These are phyloP conservation scores for Rutstroemia sp. DNA, from an alignment of 2,329 filamentous ascomycete genomes.

Conservation along the genomic window DNA sequence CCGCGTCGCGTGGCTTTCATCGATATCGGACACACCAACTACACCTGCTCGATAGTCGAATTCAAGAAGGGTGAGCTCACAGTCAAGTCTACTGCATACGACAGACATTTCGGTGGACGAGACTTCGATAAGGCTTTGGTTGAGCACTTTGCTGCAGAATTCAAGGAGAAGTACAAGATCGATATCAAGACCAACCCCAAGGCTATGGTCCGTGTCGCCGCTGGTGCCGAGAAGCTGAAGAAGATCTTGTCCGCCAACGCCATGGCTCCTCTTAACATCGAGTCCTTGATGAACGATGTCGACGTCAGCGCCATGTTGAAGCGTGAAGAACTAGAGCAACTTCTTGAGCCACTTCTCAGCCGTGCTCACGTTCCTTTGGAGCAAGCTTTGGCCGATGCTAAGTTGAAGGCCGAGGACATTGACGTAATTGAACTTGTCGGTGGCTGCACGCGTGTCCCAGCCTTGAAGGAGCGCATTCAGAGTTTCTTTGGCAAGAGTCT, in stretches of 20 bases:
- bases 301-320: conserved; percentile 87
- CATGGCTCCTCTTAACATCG: conserved; percentile 86
- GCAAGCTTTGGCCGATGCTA: conserved; percentile 89
- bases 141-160: conserved; percentile 91
- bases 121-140: conserved; percentile 94
- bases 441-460: conserved; percentile 86
- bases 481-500: conserved; percentile 87
- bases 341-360: conserved; percentile 76
- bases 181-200: conserved; percentile 88
- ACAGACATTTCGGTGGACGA: conserved; percentile 94
- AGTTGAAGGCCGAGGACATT: conserved; percentile 85
- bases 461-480: conserved; percentile 84
- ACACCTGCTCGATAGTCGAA: conserved; percentile 88
- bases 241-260: conserved; percentile 97
- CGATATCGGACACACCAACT: conserved; percentile 95
- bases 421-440: conserved; percentile 90
- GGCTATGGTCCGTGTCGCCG: conserved; percentile 77
- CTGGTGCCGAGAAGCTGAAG: conserved; percentile 94
- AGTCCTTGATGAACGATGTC: conserved; percentile 97
- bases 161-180: conserved; percentile 96
- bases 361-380: conserved; percentile 70
- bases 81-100: conserved; percentile 86
- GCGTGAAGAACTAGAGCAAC: conserved; percentile 86
- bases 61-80: conserved; percentile 95
- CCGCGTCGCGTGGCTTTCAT: conserved; percentile 85